Base-by-base conservation (phyloP, 768 basidiomycete genomes). In the Boletus insuetus region DNA sequence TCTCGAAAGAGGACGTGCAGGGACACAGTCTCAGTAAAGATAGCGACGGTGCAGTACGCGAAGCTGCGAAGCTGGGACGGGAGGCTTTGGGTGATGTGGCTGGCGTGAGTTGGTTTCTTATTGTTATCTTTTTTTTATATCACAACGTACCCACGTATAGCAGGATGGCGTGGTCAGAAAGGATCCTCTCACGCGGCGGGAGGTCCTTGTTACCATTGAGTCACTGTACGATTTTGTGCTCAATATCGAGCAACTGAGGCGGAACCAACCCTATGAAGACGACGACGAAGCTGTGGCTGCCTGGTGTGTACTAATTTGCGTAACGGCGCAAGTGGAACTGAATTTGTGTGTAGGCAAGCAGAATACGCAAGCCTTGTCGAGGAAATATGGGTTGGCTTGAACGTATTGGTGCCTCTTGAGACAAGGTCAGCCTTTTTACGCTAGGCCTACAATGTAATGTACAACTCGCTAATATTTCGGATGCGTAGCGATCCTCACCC, bases 321-420 rank as follows among this genome's bases (percentile, higher is more conserved):
- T 44, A 8, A 39, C 19, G 26, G n/a, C n/a, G 12, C 19, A 13
- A 1, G 13, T 13, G 34, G 13, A 8, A 54, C 20, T 57, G 40
- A 58, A 53, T 26, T 47, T 43, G 41, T 24, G 44, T n/a, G 37
- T 51, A 91, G 87, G 87, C 71, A 85, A 66, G 63, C 52, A 31
- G 81, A 82, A 53, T 84, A 85, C 56, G 77, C 82, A 11, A 70
- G 71, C 4, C 71, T 85, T 32, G 80, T 89, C 4, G 84, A 89
- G 53, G 74, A 81, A 55, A 77, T 98, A 48, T 99, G 94, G 91
- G 79, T 83, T 53, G 83, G 82, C 32, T 70, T 96, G 26, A 79
- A 86, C 62, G 91, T 98, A n/a, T 87, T 91, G 78, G 86, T 91
- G 6, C 93, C 94, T 39, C 81, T 98, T 17, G 94, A 94, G 67